These are phyloP conservation scores for Furcasterigmium furcatum DNA, from an alignment of 2,329 filamentous ascomycete genomes.

Conservation along the genomic window DNA sequence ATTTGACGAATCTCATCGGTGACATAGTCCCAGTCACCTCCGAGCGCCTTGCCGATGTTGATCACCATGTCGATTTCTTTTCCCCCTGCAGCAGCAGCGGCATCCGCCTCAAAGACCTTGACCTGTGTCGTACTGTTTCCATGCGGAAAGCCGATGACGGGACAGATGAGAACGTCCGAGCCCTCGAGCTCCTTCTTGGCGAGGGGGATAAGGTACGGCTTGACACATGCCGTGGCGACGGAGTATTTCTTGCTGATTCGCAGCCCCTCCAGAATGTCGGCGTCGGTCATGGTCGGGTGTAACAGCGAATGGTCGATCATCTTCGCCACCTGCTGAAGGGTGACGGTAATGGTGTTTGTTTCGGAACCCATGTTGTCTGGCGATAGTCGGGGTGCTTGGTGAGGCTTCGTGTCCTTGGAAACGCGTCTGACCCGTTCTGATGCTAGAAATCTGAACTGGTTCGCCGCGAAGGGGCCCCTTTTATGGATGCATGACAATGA, in stretches of 20 bases:
- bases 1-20: slow-evolving; percentile 45
- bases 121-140: slow-evolving; percentile 51
- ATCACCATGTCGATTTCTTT: slow-evolving; percentile 59
- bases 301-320: slow-evolving; percentile 60
- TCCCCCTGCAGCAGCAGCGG: slow-evolving; percentile 44
- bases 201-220: slow-evolving; percentile 50
- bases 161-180: slow-evolving; percentile 46
- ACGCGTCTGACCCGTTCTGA: too few relatives aligned
- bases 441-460: too few relatives aligned
- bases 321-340: slow-evolving; percentile 44
- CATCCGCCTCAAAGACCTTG: slow-evolving; percentile 50
- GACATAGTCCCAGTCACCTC: slow-evolving; percentile 56
- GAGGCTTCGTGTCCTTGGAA: too few relatives aligned
- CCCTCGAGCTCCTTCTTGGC: slow-evolving; percentile 44
- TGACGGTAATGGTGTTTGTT: slow-evolving; percentile 36
- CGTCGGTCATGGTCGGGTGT: slow-evolving; percentile 59
- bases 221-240: slow-evolving; percentile 56
- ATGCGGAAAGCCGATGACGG: slow-evolving; percentile 60
- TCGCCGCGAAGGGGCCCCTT: too few relatives aligned
- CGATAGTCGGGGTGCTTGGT: too few relatives aligned
- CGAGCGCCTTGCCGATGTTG: slow-evolving; percentile 55
- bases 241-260: slow-evolving; percentile 39
- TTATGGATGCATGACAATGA: too few relatives aligned
- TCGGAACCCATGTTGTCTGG: too few relatives aligned
- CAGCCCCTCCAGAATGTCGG: slow-evolving; percentile 46